Evolutionary conservation across 164 flowering plant species (phyloP), one percentile per base, ranked within the genome.

Genomic region (Liquidambar formosana): DNA sequence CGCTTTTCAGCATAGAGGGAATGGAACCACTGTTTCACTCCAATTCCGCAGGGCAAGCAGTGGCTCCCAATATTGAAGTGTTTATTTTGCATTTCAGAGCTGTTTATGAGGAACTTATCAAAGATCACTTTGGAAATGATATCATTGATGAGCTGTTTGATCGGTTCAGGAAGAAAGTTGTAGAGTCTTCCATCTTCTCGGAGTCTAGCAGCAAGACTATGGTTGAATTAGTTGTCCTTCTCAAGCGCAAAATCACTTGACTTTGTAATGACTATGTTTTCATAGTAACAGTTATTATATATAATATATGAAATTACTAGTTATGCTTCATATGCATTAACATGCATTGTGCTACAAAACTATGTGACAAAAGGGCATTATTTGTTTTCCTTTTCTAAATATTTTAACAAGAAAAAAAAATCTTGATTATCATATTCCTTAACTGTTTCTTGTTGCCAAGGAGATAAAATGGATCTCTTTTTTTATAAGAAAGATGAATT

Each of bases 111-210:
- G 48, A 11, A n/a, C 12, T 63, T 10, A 26, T 73, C 25, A 48
- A 12, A n/a, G 26, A 57, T 26, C 72, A 73, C 48, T 73, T 73
- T 43, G 76, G 71, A 27, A 22, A 18, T 56, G 64, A 63, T 3
- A 54, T 73, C 13, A 8, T 53, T 15, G 61, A 66, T 2, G 69
- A 51, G 48, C 61, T 66, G 25, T 66, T 66, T 43, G 48, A 49
- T 26, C 27, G 33, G 22, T 15, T 25, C 47, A 25, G 1, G 8
- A 19, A 64, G 23, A 64, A 49, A 64, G 3, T 64, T 47, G 64
- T 64, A 59, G 71, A 57, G n/a, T 67, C 63, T 22, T 5, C 10
- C 33, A 58, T 23, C 58, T 45, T 63, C 16, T 67, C 64, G 48
- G 45, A 68, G 8, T 22, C 38, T 22, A 28, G n/a, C 41, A 15